Conservation (phyloP, 2,329 filamentous ascomycete species). For the Lojkania enalia region DNA sequence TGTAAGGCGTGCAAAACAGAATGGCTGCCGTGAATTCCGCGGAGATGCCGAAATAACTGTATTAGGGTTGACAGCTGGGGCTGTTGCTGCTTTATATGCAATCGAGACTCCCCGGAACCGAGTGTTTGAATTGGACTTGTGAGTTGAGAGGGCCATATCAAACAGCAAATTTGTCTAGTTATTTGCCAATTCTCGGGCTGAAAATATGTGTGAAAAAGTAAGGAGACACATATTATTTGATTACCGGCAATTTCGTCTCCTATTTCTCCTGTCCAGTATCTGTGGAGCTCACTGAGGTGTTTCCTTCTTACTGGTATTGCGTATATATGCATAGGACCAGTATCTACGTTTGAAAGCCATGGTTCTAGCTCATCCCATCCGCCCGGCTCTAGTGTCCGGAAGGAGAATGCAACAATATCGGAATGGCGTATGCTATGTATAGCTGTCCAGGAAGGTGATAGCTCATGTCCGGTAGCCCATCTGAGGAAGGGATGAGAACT, state of each 20-base stretch:
- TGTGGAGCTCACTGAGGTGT: background rate
- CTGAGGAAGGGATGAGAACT: constrained; percentile 6
- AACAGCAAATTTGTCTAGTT: background rate
- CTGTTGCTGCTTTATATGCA: no score
- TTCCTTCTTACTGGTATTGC: background rate
- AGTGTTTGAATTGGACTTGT: no score
- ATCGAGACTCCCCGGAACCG: no score
- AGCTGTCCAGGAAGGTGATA: constrained; percentile 6
- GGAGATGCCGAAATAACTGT: no score
- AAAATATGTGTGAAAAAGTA: background rate
- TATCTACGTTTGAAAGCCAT: no score
- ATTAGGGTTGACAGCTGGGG: no score
- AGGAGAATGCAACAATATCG: constrained; percentile 10
- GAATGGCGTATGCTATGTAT: constrained; percentile 9
- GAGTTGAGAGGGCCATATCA: no score
- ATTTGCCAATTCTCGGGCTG: background rate
- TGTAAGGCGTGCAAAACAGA: no score
- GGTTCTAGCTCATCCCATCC: no score
- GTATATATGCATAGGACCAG: background rate
- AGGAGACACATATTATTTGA: background rate
- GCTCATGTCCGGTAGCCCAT: constrained; percentile 4
- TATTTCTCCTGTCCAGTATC: background rate
- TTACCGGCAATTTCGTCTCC: background rate
- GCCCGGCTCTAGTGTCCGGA: background rate
- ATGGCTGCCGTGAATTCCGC: no score